These are phyloP conservation scores for Termitomyces sp. DNA, from an alignment of 768 basidiomycete genomes.

Conservation along the genomic window DNA sequence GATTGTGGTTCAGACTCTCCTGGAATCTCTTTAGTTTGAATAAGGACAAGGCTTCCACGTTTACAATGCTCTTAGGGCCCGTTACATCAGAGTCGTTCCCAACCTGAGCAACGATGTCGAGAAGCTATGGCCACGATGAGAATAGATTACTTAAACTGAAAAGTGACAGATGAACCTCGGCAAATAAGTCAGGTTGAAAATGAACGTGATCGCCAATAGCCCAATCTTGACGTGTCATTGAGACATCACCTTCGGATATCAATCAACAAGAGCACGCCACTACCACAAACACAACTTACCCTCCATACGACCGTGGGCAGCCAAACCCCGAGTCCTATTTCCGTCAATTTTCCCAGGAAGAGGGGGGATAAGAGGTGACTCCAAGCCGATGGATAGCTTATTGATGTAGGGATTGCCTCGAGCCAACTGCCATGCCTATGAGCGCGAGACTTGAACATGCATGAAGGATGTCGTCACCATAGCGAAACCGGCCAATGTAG, in stretches of 20 bases:
- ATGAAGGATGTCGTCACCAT: slow-evolving; percentile 2
- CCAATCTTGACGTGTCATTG: slow-evolving; percentile 11
- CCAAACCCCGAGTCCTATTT: slow-evolving; percentile 8
- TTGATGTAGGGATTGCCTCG: slow-evolving; percentile 8
- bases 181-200: slow-evolving; percentile 5
- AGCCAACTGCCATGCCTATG: not conserved
- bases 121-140: not conserved
- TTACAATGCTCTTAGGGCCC: slow-evolving; percentile 8
- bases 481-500: slow-evolving; percentile 7
- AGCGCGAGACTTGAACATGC: not conserved
- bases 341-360: slow-evolving; percentile 13
- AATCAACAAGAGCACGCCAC: not conserved
- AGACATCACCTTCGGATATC: slow-evolving; percentile 6
- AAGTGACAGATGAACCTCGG: not conserved
- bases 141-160: not conserved
- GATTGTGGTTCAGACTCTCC: slow-evolving; percentile 2
- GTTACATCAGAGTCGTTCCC: slow-evolving; percentile 9
- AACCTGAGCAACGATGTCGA: slow-evolving; percentile 3
- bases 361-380: slow-evolving; percentile 6
- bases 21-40: slow-evolving; percentile 8
- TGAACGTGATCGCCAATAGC: slow-evolving; percentile 8
- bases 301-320: slow-evolving; percentile 10
- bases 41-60: not conserved
- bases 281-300: not conserved
- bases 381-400: slow-evolving; percentile 9